Base-by-base conservation (phyloP, 108 stramenopile species). In the Cyclostephanos tholiformis region DNA sequence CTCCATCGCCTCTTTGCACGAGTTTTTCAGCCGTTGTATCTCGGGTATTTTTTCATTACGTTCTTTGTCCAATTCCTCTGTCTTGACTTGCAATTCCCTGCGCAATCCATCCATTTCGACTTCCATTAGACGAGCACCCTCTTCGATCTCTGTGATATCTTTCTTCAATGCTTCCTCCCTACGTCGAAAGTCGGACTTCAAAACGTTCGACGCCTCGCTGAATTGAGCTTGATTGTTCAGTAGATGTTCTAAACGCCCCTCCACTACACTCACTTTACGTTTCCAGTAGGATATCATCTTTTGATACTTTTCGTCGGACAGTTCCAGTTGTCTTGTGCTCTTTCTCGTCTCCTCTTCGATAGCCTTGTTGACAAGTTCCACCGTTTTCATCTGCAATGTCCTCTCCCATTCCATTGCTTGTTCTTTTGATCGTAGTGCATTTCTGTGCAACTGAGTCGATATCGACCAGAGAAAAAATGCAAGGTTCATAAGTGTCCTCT, bases 391-490 rank as follows among this genome's bases (percentile, higher is more conserved):
- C 23, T 41, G 30, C 72, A 67, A 80, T 20, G 48, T 64, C 8
- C 14, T 55, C 49, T 80, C 67, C 6, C 60, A 79, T 58, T 74
- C 61, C 17, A 26, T 23, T 17, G 58, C 46, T 25, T 36, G 7
- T 20, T 16, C n/a, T 53, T 72, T 72, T 27, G 63, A 56, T 38
- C 27, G 19, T 4, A 35, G 25, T 35, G 23, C 8, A 23, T 51
- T 43, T 29, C 25, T 26, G 50, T 29, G 38, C 14, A 67, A 52
- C 29, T 50, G 49, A 19, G 35, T 56, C 19, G 43, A 68, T 51
- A 65, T 26, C 20, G n/a, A 59, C 80, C 80, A 80, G 17, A 50
- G 72, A 64, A 35, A 59, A 59, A 80, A 74, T 11, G 80, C 67
- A 23, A 70, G 52, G 39, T 25, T 20, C 9, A 70, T 11, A 25